These are phyloP conservation scores for Ceratobasidium theobromae DNA, from an alignment of 1,284 basidiomycete genomes.

Conservation along the genomic window DNA sequence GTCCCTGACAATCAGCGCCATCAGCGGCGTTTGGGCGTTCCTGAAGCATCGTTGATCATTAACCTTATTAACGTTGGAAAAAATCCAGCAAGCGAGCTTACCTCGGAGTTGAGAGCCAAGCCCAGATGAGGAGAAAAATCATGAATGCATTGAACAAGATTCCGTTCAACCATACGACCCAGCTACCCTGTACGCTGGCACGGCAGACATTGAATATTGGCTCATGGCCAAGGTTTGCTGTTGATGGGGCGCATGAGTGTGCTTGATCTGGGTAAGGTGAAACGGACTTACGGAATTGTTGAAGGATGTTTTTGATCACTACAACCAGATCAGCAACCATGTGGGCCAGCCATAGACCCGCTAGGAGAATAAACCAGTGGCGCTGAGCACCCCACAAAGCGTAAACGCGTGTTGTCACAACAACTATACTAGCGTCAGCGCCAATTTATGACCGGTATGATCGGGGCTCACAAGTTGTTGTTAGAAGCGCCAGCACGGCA, in stretches of 20 bases:
- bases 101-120: constrained; percentile 27
- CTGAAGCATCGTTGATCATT: background rate
- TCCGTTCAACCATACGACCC: constrained; percentile 26
- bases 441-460: background rate
- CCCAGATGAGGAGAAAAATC: constrained; percentile 15
- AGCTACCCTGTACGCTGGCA: constrained; percentile 2
- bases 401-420: constrained; percentile 25
- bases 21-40: constrained; percentile 19
- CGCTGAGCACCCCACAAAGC: constrained; percentile 9
- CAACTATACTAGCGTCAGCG: background rate
- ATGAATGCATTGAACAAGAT: constrained; percentile 23
- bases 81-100: background rate
- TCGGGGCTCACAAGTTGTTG: constrained; percentile 13
- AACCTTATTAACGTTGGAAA: background rate
- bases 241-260: background rate
- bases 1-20: constrained; percentile 22
- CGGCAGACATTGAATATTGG: constrained; percentile 11
- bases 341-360: constrained; percentile 6
- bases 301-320: background rate
- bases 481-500: constrained; percentile 21
- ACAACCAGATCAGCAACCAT: constrained; percentile 11
- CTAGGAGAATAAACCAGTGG: constrained; percentile 1
- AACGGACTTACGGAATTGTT: constrained; percentile 13
- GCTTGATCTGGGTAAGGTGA: background rate
- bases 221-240: background rate